Conservation (phyloP, 176 grass and related monocot genomes). For the Dactylis glomerata region DNA sequence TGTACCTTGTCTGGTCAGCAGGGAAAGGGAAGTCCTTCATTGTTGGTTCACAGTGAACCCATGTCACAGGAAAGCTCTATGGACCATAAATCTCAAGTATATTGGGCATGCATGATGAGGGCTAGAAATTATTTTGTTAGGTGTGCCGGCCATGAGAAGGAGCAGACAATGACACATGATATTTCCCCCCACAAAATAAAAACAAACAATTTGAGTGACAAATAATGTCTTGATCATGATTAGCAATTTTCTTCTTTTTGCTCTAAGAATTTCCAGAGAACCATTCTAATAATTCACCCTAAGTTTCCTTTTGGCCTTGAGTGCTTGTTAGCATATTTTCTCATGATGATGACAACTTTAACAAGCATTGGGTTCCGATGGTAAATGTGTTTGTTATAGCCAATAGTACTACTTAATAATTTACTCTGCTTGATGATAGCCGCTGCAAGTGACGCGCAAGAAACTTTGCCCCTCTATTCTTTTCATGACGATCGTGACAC, state of each 20-base stretch:
- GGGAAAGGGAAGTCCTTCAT: conserved; percentile 5
- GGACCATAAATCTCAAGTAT: conserved; percentile 11
- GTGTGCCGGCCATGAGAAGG: conserved; percentile 30
- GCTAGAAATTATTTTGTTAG: conserved; percentile 21
- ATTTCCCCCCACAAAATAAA: neutral
- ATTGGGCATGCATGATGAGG: conserved; percentile 22
- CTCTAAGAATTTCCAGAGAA: neutral
- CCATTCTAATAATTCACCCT: neutral
- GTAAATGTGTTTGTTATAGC: neutral
- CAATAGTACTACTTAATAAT: neutral
- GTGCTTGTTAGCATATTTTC: neutral
- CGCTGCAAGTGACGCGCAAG: conserved; percentile 31
- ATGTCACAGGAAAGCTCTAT: conserved; percentile 22
- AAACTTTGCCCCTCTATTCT: conserved; percentile 35
- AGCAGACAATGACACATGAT: neutral
- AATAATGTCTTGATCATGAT: neutral
- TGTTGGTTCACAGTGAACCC: conserved; percentile 8
- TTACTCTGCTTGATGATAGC: neutral
- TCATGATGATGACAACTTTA: conserved; percentile 15
- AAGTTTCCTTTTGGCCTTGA: conserved; percentile 4
- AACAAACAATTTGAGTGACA: neutral
- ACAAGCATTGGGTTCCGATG: conserved; percentile 32
- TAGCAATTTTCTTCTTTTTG: neutral
- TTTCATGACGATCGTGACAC: conserved; percentile 40
- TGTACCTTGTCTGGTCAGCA: conserved; percentile 24